Evolutionary conservation across 75 land plant species (phyloP), one percentile per base, ranked within the genome.

Genomic region (Sequoia sempervirens): DNA sequence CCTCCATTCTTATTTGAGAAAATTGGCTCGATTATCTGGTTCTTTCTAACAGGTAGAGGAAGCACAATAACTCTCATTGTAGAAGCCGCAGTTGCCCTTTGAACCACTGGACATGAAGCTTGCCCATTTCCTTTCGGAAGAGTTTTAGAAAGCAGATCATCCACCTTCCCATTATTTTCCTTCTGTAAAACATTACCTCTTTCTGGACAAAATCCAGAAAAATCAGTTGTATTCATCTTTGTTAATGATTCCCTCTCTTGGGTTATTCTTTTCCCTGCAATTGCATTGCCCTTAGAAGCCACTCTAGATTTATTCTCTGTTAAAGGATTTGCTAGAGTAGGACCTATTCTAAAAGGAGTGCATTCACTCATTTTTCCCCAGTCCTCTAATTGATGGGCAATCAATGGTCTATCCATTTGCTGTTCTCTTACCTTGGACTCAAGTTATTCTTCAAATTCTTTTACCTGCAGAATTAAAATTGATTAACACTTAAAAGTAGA

Each of bases 371-470:
- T 75, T 1, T 20, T 6, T 75, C 79, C 36, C 46, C 9, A 75
- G 79, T 40, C 43, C 79, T 40, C 79, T 75, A 13, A 40, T 20
- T 37, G 76, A 74, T 74, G 17, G 41, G 37, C 43, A 13, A 38
- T 15, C 20, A 18, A 32, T 36, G 76, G 76, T 17, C 2, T 15
- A 43, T 87, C 84, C 72, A 26, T 47, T 52, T 84, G 90, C 36
- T 82, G 40, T 26, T 83, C 88, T 50, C 83, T 88, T 30, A 79
- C 41, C 76, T 90, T 92, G 38, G 70, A 50, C 83, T 88, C 86
- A 61, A 92, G 82, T 81, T 87, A 88, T 36, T 80, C 87, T 84
- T 93, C 97, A 58, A 94, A 88, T 76, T 93, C 92, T 82, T 89
- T 94, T 9, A 91, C 89, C 90, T 94, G 83, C 84, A 83, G 26